phyloP scores from a whole-genome alignment of 2,329 filamentous ascomycete genomes.

The Pestalotiopsis sp. region DNA sequence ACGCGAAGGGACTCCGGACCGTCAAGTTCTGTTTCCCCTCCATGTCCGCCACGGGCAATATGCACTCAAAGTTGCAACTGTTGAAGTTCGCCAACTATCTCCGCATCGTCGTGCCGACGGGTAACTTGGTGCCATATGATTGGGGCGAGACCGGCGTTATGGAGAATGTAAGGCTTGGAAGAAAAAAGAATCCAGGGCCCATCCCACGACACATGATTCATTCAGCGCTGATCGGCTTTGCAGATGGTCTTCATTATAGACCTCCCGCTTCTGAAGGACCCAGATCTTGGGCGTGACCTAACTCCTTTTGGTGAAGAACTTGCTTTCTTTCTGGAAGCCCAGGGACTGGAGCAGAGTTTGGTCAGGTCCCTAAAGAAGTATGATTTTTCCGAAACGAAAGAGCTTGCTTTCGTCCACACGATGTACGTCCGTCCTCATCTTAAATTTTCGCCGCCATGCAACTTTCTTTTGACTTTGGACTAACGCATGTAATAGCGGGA shows the following conservation, averaged over 20 bases:
- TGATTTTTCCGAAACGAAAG: constrained; percentile 75
- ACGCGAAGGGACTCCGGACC: constrained; percentile 36
- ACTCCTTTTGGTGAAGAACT: constrained; percentile 71
- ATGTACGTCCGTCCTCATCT: constrained; percentile 63
- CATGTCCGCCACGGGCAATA: constrained; percentile 74
- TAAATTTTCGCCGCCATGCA: constrained; percentile 2
- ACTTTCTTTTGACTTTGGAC: constrained; percentile 14
- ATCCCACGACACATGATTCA: not conserved
- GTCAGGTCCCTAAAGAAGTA: constrained; percentile 73
- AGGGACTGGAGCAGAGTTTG: constrained; percentile 66
- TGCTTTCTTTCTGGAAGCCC: constrained; percentile 68
- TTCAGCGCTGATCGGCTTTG: constrained; percentile 18
- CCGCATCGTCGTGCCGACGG: constrained; percentile 82
- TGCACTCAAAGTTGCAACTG: constrained; percentile 95
- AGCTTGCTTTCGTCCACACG: constrained; percentile 81
- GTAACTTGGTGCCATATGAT: constrained; percentile 83
- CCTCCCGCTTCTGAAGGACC: constrained; percentile 64
- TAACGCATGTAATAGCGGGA: constrained; percentile 48
- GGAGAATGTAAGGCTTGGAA: constrained; percentile 69
- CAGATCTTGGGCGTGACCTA: constrained; percentile 34
- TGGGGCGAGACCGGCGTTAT: constrained; percentile 86
- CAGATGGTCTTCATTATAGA: constrained; percentile 90
- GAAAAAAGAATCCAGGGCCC: not conserved
- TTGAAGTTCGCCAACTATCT: constrained; percentile 77
- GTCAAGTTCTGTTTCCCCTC: constrained; percentile 80